Evolutionary conservation across 768 basidiomycete genomes (phyloP).

Genomic region (Lactarius hatsudake): DNA sequence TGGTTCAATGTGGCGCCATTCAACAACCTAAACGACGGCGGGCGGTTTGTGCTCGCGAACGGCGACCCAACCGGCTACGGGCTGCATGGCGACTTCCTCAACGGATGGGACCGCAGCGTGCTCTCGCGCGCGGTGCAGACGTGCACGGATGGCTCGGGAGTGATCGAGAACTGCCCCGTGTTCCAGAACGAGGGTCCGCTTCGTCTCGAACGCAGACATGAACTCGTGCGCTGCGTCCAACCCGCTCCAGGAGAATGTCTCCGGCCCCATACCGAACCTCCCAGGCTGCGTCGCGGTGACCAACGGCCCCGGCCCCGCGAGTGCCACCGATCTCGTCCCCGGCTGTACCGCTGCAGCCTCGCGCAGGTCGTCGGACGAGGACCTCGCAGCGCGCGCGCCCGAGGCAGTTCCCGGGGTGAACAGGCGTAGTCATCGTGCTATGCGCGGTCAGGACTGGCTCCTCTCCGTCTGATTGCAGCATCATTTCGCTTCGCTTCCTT

Average conservation of each 20-base stretch:
- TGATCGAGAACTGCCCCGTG: constrained; percentile 1
- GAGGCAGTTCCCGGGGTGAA: background rate
- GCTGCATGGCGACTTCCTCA: constrained; percentile 38
- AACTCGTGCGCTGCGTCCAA: background rate
- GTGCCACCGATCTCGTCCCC: background rate
- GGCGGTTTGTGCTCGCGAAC: constrained; percentile 40
- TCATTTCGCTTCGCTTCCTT: background rate
- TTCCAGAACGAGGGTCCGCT: constrained; percentile 5
- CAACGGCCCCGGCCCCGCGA: background rate
- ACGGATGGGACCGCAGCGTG: constrained; percentile 42
- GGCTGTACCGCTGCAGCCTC: background rate
- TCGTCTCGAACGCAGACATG: background rate
- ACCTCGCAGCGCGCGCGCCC: background rate
- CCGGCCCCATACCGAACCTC: background rate
- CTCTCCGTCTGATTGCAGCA: background rate
- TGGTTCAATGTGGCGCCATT: constrained; percentile 34
- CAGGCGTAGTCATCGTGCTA: constrained; percentile 17
- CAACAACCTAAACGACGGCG: constrained; percentile 31
- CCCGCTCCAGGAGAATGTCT: background rate
- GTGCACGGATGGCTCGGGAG: constrained; percentile 26
- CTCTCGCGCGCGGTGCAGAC: constrained; percentile 38
- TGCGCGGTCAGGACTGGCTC: constrained; percentile 2
- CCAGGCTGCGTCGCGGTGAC: constrained; percentile 10
- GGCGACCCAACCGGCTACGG: constrained; percentile 46
- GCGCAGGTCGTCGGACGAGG: constrained; percentile 12